Conservation (phyloP, 169 alveolate genomes). For the Cryptosporidium ryanae region DNA sequence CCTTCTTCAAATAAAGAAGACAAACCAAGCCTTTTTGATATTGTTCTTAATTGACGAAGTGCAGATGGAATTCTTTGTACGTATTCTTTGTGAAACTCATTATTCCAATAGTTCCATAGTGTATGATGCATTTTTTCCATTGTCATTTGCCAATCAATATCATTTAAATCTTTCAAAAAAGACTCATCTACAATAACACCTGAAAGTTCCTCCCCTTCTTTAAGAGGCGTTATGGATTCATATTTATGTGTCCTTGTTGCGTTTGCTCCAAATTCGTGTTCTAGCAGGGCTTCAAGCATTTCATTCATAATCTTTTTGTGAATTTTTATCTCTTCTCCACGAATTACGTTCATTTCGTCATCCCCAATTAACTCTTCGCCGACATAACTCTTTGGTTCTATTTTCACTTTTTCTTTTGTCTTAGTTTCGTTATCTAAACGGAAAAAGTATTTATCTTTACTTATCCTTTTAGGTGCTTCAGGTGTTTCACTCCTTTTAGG, state of each 20-base stretch:
- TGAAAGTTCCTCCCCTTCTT: slow-evolving; percentile 20
- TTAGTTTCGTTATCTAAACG: no score
- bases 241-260: slow-evolving; percentile 6
- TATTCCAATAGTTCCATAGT: slow-evolving; percentile 60
- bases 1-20: slow-evolving; percentile 47
- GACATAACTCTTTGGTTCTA: neutral
- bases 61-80: slow-evolving; percentile 45
- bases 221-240: slow-evolving; percentile 40
- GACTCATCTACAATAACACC: slow-evolving; percentile 17
- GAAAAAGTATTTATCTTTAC: no score
- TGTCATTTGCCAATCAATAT: slow-evolving; percentile 62
- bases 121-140: slow-evolving; percentile 65
- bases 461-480: no score
- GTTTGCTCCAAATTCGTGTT: slow-evolving; percentile 48
- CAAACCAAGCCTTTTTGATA: slow-evolving; percentile 42
- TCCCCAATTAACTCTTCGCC: neutral
- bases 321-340: slow-evolving; percentile 2
- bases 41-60: slow-evolving; percentile 31
- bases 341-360: neutral
- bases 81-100: slow-evolving; percentile 35
- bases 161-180: slow-evolving; percentile 11
- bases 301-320: slow-evolving; percentile 33
- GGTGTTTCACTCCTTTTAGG: no score
- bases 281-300: slow-evolving; percentile 37
- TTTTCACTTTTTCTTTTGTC: no score